Conservation (phyloP, 2,329 filamentous ascomycete genomes). For the Niveomyces coronatus region DNA sequence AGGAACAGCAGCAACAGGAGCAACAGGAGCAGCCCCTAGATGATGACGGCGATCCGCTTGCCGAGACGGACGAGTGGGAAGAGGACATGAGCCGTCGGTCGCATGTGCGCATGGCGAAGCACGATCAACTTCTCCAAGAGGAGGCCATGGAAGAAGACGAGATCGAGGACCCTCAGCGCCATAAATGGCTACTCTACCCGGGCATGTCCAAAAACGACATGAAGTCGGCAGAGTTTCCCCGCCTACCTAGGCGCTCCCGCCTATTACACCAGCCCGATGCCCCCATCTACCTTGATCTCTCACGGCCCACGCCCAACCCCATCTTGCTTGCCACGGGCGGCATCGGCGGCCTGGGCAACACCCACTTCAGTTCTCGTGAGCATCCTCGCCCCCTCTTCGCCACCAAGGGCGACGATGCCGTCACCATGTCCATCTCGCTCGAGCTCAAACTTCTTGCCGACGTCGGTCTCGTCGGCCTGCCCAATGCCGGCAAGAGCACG, state of each 20-base stretch:
- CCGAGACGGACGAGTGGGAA: conserved; percentile 22
- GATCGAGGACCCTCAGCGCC: conserved; percentile 38
- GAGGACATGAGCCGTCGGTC: conserved; percentile 14
- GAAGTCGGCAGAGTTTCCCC: conserved; percentile 39
- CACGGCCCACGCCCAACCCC: conserved; percentile 68
- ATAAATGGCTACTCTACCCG: conserved; percentile 83
- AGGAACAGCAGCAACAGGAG: background rate
- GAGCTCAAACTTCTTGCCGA: conserved; percentile 94
- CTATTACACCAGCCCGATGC: conserved; percentile 57
- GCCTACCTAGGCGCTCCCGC: conserved; percentile 40
- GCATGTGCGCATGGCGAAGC: background rate
- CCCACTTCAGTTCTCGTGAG: conserved; percentile 77
- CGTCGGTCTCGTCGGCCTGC: conserved; percentile 85
- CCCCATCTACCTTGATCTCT: conserved; percentile 65
- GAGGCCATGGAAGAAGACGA: conserved; percentile 29
- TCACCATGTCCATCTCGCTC: conserved; percentile 70
- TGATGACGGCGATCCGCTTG: conserved; percentile 14
- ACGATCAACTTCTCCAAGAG: conserved; percentile 7
- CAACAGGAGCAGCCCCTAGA: conserved; percentile 12
- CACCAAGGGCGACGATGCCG: conserved; percentile 71
- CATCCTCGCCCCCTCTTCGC: conserved; percentile 74
- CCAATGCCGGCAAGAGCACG: conserved; percentile 94
- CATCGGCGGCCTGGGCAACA: conserved; percentile 83
- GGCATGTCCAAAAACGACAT: conserved; percentile 63
- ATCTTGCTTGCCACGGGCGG: conserved; percentile 81